Conservation (phyloP, 106 monocot genomes). For the Agapanthus africanus region DNA sequence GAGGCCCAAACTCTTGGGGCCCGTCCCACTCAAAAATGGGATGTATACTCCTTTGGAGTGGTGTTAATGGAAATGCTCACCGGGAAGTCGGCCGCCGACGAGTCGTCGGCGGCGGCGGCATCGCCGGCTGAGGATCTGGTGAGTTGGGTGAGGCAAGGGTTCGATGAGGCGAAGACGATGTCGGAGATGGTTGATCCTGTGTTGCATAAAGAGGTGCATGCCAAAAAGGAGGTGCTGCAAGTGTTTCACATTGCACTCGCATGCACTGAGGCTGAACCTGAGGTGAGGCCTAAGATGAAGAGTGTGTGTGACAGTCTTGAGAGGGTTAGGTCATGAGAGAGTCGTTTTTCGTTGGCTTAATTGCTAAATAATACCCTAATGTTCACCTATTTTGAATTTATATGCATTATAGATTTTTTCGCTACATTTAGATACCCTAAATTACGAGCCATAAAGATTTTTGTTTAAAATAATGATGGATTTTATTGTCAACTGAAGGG, state of each 20-base stretch:
- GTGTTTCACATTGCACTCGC: constrained; percentile 58
- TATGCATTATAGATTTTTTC: no score
- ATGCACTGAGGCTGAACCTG: constrained; percentile 73
- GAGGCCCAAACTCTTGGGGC: constrained; percentile 30
- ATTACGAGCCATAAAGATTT: no score
- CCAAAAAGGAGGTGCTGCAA: constrained; percentile 50
- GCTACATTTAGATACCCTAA: no score
- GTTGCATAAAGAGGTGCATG: constrained; percentile 27
- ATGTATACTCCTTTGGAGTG: constrained; percentile 79
- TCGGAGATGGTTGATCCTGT: constrained; percentile 56
- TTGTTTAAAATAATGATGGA: no score
- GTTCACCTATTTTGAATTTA: no score
- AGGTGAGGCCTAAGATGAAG: constrained; percentile 79
- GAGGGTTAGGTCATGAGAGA: constrained; percentile 30
- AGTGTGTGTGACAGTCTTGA: constrained; percentile 57
- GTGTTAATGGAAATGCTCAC: constrained; percentile 75
- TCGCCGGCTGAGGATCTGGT: constrained; percentile 45
- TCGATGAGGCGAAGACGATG: constrained; percentile 54
- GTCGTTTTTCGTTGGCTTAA: no score
- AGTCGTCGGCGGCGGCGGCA: background rate
- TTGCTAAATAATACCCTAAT: no score
- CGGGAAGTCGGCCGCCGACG: constrained; percentile 31
- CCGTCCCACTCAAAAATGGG: constrained; percentile 65
- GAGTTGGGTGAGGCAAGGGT: constrained; percentile 61
- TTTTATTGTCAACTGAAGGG: no score